Base-by-base conservation (phyloP, 1,284 basidiomycete species). In the Malassezia nana region DNA sequence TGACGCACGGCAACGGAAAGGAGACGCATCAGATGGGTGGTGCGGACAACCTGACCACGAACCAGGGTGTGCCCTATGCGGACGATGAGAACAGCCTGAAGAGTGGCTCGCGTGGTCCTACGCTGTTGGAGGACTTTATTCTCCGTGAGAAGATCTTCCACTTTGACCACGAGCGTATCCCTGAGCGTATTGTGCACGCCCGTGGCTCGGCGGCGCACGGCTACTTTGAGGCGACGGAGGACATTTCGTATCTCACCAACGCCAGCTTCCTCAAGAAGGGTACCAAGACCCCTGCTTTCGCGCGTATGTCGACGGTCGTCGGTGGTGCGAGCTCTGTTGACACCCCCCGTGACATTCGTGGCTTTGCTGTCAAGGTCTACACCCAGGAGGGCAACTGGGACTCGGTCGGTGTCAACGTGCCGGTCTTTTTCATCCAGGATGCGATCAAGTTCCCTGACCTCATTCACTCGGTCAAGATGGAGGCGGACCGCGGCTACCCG, bases 401-500 rank as follows among this genome's bases (percentile, higher is more conserved):
- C 43, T 41, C 52, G 43, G 59, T 60, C n/a, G 52, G 58, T 25
- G 62, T 69, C 52, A 64, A 69, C 49, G 66, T 67, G 0, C 68
- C 65, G 5, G 60, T 71, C 18, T 74, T 74, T 59, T 72, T 72
- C 62, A 49, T 76, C 26, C 71, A 75, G 41, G 76, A 75, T 31
- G 40, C 52, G 1, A 55, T 41, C 22, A 43, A 47, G 33, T 81
- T 81, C 71, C 78, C 79, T 7, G 83, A 88, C 78, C 91, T 94
- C 78, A 91, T 92, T 67, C 89, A 92, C 79, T 89, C 88, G 30
- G 87, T 90, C 77, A 92, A 94, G 81, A 82, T 88, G 67, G 83
- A 86, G 76, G 88, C 88, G 18, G 85, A 88, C 74, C 89, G 87
- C 9, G 85, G 42, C 13, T 52, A 90, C 75, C 76, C 88, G 60